Percentiles rank a stretch among this genome's conserved stretches.
phyloP scores from a whole-genome alignment of 2,329 filamentous ascomycete species.

The Stachybotrys elegans region DNA sequence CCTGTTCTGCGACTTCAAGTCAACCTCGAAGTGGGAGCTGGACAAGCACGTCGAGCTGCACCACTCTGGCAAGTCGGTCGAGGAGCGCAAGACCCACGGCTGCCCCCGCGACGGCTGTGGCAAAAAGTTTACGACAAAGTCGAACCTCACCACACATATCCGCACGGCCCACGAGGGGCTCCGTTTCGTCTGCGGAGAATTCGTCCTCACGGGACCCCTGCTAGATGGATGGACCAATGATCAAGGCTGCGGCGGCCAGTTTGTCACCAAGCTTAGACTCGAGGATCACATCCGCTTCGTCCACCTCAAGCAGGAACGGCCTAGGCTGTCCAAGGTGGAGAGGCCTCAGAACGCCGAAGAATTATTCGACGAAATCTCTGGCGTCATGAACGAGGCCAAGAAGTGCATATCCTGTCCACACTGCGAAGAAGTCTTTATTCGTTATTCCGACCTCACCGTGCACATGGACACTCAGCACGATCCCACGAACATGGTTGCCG shows the following conservation, averaged over 20 bases:
- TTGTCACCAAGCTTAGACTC: conserved; percentile 71
- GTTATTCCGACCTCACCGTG: conserved; percentile 43
- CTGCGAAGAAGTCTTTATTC: conserved; percentile 42
- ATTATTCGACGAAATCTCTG: conserved; percentile 38
- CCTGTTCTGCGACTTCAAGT: conserved; percentile 66
- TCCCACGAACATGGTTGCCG: not conserved
- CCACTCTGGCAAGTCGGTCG: conserved; percentile 59
- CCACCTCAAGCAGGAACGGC: conserved; percentile 61
- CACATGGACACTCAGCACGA: conserved; percentile 34
- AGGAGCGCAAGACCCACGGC: conserved; percentile 58
- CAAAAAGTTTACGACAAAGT: conserved; percentile 74
- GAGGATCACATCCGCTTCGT: conserved; percentile 81
- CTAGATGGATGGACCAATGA: conserved; percentile 59
- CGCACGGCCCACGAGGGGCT: conserved; percentile 71
- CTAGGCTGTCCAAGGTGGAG: conserved; percentile 21
- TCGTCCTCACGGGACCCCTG: conserved; percentile 52
- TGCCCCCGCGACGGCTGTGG: conserved; percentile 67
- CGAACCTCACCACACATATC: conserved; percentile 79
- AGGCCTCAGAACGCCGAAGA: conserved; percentile 14
- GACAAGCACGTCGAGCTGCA: conserved; percentile 73
- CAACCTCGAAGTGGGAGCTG: conserved; percentile 60
- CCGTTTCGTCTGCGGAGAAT: conserved; percentile 73
- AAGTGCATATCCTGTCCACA: conserved; percentile 40
- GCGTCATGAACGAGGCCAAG: conserved; percentile 32
- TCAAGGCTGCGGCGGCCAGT: conserved; percentile 69